These are phyloP conservation scores for Suhomyces vadensis DNA, from an alignment of 805 yeast genomes.

Conservation along the genomic window DNA sequence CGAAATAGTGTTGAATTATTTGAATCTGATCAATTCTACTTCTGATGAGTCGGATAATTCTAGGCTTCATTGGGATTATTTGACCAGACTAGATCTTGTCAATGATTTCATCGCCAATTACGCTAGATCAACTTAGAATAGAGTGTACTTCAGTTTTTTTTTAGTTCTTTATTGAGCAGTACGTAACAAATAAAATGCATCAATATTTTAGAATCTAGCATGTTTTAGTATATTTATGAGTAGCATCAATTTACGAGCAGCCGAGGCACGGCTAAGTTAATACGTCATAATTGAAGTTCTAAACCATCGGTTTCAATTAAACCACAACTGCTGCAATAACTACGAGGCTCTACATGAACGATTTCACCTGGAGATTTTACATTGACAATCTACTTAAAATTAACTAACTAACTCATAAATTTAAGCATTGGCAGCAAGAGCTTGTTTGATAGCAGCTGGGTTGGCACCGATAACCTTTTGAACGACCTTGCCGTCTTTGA, in stretches of 20 bases:
- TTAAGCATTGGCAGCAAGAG: constrained; percentile 55
- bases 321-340: too few species aligned
- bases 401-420: not conserved
- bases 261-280: too few species aligned
- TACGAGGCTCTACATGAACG: too few species aligned
- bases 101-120: constrained; percentile 9
- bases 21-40: constrained; percentile 9
- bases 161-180: too few species aligned
- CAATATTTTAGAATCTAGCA: too few species aligned
- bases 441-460: constrained; percentile 77
- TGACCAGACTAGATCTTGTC: constrained; percentile 13
- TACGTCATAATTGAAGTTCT: too few species aligned
- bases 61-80: constrained; percentile 8
- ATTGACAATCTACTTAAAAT: not conserved
- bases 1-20: constrained; percentile 34
- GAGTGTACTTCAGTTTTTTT: too few species aligned
- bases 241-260: too few species aligned
- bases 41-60: not conserved
- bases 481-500: constrained; percentile 80
- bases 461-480: constrained; percentile 87
- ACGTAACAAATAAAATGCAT: too few species aligned
- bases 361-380: too few species aligned
- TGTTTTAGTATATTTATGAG: too few species aligned
- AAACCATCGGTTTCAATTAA: too few species aligned
- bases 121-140: not conserved